Conservation (phyloP, 768 basidiomycete genomes). For the Lactarius akahatsu region DNA sequence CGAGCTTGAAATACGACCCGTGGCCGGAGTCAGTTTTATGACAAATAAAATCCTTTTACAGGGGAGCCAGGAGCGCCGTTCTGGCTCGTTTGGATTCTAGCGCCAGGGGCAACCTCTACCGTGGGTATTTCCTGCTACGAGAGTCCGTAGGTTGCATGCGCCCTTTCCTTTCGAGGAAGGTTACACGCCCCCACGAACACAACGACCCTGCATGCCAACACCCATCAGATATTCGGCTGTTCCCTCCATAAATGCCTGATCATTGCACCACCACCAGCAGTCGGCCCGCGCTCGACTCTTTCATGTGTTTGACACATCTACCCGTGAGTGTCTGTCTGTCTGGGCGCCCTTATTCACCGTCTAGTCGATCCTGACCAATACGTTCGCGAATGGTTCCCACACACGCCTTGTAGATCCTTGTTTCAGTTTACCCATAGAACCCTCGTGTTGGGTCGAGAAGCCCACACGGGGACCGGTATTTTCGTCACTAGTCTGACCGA, state of each 20-base stretch:
- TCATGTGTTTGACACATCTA: constrained; percentile 3
- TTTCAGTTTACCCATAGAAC: background rate
- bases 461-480: background rate
- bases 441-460: background rate
- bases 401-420: background rate
- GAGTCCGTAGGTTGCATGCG: background rate
- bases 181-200: background rate
- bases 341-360: background rate
- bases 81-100: background rate
- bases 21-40: background rate
- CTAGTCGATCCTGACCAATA: background rate
- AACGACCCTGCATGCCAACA: constrained; percentile 11
- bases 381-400: background rate
- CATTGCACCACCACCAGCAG: background rate
- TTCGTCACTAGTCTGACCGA: background rate
- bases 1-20: background rate
- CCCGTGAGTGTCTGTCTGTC: background rate
- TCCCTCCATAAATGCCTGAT: constrained; percentile 8
- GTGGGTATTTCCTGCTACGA: background rate
- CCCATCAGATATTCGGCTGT: constrained; percentile 1
- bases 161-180: background rate
- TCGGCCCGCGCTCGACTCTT: background rate
- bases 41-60: background rate
- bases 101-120: constrained; percentile 4
- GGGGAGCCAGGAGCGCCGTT: constrained; percentile 5